Percentiles rank a stretch among this genome's conserved stretches.
Conservation (phyloP, 2,329 filamentous ascomycete genomes). For the Diaporthe longicolla region DNA sequence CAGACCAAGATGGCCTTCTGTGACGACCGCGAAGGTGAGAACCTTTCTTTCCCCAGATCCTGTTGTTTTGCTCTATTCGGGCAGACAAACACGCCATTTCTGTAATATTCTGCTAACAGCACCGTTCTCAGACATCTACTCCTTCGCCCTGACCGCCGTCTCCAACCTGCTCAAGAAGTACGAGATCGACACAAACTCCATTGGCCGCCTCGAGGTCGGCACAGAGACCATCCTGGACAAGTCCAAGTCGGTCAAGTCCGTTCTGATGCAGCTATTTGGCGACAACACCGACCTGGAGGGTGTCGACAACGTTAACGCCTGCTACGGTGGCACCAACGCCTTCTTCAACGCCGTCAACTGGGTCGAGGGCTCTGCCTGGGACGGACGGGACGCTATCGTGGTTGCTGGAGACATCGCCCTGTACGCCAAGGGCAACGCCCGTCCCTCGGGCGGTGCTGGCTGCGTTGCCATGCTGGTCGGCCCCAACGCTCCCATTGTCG, state of each 20-base stretch:
- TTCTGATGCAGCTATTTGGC: constrained; percentile 88
- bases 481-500: constrained; percentile 81
- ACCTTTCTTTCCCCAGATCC: constrained; percentile 33
- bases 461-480: constrained; percentile 85
- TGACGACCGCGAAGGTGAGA: constrained; percentile 86
- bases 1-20: constrained; percentile 96
- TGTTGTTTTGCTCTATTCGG: not conserved
- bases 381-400: constrained; percentile 85
- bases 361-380: constrained; percentile 90
- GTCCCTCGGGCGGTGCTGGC: constrained; percentile 85
- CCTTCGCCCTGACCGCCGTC: constrained; percentile 82
- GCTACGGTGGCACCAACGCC: constrained; percentile 89
- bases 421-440: constrained; percentile 86
- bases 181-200: constrained; percentile 82
- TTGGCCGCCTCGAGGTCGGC: constrained; percentile 87
- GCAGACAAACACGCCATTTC: too few relatives aligned
- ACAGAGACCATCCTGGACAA: constrained; percentile 91
- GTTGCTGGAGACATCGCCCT: constrained; percentile 87
- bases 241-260: constrained; percentile 91
- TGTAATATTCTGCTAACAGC: constrained; percentile 24
- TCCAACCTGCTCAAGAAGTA: constrained; percentile 87
- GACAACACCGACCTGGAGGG: constrained; percentile 89
- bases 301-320: constrained; percentile 86
- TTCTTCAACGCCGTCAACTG: constrained; percentile 88
- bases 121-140: constrained; percentile 82